Conservation (phyloP, 2,329 filamentous ascomycete genomes). For the Hypoxylon sp. region DNA sequence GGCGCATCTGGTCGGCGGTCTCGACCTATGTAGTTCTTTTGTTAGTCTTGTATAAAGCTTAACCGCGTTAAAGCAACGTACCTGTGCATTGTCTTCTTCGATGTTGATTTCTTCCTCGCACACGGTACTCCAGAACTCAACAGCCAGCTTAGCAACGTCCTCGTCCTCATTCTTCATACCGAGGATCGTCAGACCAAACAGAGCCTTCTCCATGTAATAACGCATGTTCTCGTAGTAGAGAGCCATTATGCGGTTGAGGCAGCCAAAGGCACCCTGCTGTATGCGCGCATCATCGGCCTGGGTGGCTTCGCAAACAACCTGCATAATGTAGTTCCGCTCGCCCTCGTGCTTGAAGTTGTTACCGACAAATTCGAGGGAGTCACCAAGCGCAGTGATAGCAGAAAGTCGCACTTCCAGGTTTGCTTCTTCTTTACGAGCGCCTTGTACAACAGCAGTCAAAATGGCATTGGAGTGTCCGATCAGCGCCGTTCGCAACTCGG, state of each 20-base stretch:
- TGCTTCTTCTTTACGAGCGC: conserved; percentile 94
- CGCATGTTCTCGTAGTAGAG: conserved; percentile 99
- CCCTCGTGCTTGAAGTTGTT: conserved; percentile 99
- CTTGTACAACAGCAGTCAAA: conserved; percentile 96
- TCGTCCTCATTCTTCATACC: conserved; percentile 99
- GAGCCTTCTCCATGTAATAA: conserved; percentile 99
- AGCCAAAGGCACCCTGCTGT: conserved; percentile 95
- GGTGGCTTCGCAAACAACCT: conserved; percentile 98
- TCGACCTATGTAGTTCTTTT: conserved; percentile 63
- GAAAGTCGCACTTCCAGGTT: conserved; percentile 92
- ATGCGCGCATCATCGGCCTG: conserved; percentile 92
- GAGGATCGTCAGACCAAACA: conserved; percentile 96
- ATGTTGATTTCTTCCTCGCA: conserved; percentile 99
- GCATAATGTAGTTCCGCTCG: conserved; percentile 99
- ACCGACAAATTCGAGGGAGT: conserved; percentile 96
- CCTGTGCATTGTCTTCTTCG: conserved; percentile 93
- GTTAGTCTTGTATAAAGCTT: conserved; percentile 25
- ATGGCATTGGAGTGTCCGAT: conserved; percentile 95
- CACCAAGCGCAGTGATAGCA: conserved; percentile 92
- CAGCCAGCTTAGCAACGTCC: conserved; percentile 96
- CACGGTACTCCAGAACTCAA: conserved; percentile 99
- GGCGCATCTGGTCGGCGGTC: conserved; percentile 84
- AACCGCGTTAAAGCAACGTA: conserved; percentile 53
- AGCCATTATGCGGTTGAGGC: conserved; percentile 97
- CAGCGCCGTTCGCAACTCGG: conserved; percentile 83